phyloP scores from a whole-genome alignment of 2,329 filamentous ascomycete species.

The Phialophora chinensis region DNA sequence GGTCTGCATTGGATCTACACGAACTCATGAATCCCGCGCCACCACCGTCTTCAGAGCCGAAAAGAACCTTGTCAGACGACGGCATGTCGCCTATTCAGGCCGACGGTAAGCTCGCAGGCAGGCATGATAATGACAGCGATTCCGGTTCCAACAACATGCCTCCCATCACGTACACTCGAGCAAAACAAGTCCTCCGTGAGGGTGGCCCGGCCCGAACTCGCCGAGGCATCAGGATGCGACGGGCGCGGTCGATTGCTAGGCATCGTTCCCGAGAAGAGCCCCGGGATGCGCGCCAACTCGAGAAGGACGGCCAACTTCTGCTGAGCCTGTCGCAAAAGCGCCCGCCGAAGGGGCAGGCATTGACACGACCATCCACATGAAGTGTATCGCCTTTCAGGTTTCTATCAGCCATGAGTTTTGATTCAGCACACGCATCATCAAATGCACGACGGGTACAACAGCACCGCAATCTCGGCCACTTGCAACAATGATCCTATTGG shows the following conservation, averaged over 20 bases:
- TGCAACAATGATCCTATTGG: background rate
- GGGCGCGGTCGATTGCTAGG: background rate
- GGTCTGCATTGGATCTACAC: slow-evolving; percentile 8
- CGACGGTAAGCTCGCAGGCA: background rate
- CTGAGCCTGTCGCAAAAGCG: slow-evolving; percentile 10
- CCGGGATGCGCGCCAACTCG: background rate
- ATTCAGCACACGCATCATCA: slow-evolving; percentile 1
- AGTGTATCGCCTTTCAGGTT: background rate
- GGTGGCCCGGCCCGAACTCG: slow-evolving; percentile 2
- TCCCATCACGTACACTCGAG: slow-evolving; percentile 7
- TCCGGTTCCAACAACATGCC: background rate
- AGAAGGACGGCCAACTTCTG: slow-evolving; percentile 17
- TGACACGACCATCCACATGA: background rate
- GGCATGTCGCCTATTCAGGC: background rate
- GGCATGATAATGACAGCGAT: background rate
- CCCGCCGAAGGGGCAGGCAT: background rate
- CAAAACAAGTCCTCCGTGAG: background rate
- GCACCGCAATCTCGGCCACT: slow-evolving; percentile 5
- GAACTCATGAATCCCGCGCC: slow-evolving; percentile 24
- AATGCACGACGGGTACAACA: slow-evolving; percentile 14
- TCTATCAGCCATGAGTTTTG: background rate
- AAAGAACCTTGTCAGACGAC: slow-evolving; percentile 7
- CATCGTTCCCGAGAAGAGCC: background rate
- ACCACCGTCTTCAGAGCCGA: slow-evolving; percentile 1
- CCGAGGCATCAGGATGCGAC: slow-evolving; percentile 14